These are phyloP conservation scores for Ophiostoma australiae DNA, from an alignment of 2,329 filamentous ascomycete species.

Conservation along the genomic window DNA sequence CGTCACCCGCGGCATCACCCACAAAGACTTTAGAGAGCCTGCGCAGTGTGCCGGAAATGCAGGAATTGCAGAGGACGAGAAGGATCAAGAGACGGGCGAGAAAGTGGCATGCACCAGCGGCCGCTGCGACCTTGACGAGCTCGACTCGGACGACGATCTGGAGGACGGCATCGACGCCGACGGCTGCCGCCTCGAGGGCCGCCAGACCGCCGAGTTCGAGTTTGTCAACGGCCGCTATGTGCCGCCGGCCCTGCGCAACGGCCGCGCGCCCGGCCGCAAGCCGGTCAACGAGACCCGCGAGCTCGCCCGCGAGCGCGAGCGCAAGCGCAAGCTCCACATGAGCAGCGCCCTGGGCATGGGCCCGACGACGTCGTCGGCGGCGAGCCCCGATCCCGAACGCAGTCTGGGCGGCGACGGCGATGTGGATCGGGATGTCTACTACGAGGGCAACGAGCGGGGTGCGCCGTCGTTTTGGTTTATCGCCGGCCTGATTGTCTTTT, in stretches of 20 bases:
- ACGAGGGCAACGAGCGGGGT: neutral
- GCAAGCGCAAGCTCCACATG: neutral
- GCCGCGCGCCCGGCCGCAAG: slow-evolving; percentile 24
- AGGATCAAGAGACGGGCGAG: neutral
- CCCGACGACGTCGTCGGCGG: neutral
- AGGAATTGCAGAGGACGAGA: neutral
- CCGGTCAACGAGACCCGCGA: slow-evolving; percentile 25
- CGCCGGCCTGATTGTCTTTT: slow-evolving; percentile 30
- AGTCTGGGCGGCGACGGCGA: slow-evolving; percentile 27
- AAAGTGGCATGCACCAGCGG: neutral
- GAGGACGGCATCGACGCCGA: slow-evolving; percentile 14
- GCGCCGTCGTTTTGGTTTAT: slow-evolving; percentile 36
- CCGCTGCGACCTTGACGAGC: slow-evolving; percentile 23
- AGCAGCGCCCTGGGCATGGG: neutral
- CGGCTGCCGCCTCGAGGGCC: slow-evolving; percentile 17
- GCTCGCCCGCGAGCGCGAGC: slow-evolving; percentile 8
- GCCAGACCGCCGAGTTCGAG: slow-evolving; percentile 24
- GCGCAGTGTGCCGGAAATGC: no score
- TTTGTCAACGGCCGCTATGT: slow-evolving; percentile 29
- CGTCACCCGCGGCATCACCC: neutral
- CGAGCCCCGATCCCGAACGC: neutral
- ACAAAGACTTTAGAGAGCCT: neutral
- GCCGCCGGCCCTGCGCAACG: slow-evolving; percentile 27
- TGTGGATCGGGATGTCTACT: slow-evolving; percentile 29
- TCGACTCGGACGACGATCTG: slow-evolving; percentile 18